These are phyloP conservation scores for Pseudomonodictys pantanalensis DNA, from an alignment of 495 filamentous ascomycete species.

Conservation along the genomic window DNA sequence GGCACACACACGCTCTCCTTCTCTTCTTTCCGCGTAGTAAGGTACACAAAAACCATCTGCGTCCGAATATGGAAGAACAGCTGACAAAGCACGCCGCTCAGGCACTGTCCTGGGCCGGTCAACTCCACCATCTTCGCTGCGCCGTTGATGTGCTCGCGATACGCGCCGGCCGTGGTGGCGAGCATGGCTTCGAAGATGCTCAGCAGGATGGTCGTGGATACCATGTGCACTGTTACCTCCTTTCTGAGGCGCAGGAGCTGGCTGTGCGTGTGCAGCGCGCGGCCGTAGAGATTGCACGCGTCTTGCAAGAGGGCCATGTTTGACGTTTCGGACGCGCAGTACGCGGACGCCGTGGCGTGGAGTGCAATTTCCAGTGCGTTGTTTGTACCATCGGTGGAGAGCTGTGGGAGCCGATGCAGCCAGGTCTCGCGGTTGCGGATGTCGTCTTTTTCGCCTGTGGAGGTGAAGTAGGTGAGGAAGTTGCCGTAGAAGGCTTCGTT, in stretches of 20 bases:
- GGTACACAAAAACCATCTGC: conserved; percentile 22
- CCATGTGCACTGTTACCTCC: neutral
- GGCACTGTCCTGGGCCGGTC: conserved; percentile 2
- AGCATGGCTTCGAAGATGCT: neutral
- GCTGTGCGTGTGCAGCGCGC: neutral
- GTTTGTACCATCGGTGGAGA: conserved; percentile 19
- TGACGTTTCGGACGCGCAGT: neutral
- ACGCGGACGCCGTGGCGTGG: conserved; percentile 14
- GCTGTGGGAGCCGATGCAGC: conserved; percentile 7
- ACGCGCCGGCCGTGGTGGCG: neutral
- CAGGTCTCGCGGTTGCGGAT: conserved; percentile 17
- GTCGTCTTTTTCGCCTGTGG: conserved; percentile 9
- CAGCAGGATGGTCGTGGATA: neutral
- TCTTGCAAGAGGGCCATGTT: neutral
- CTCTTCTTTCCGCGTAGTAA: conserved; percentile 10
- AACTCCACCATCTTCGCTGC: conserved; percentile 20
- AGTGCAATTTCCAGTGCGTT: conserved; percentile 6
- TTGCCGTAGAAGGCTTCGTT: conserved; percentile 17
- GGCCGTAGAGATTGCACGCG: neutral
- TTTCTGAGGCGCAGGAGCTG: neutral
- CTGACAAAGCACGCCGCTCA: conserved; percentile 17
- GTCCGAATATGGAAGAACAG: conserved; percentile 25
- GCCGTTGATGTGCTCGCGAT: conserved; percentile 12
- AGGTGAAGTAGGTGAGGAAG: conserved; percentile 22
- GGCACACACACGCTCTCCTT: neutral